A percentile compares a stretch with the other conserved stretches of the same genome.
Evolutionary conservation across 1,284 basidiomycete genomes (phyloP).

Genomic region (Lignosus rhinocerotis): DNA sequence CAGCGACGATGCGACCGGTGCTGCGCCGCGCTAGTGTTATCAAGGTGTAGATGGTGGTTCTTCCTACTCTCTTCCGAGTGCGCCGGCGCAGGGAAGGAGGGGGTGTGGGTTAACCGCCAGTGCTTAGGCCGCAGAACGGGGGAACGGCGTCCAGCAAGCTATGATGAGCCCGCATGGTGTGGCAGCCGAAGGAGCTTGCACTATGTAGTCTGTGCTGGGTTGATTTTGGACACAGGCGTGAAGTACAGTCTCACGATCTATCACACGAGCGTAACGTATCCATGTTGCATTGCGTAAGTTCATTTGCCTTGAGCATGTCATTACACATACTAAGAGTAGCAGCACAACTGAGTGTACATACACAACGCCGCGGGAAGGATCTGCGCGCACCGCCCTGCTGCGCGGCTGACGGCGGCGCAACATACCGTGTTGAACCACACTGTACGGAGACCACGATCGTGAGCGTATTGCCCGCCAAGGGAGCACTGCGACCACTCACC

Average conservation of each 20-base stretch:
- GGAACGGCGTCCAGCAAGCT: not conserved
- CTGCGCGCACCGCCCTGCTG: not conserved
- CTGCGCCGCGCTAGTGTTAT: conserved; percentile 1
- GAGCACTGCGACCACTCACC: too few species aligned
- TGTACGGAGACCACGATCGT: not conserved
- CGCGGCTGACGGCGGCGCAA: not conserved
- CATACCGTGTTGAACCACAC: not conserved
- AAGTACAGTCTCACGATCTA: conserved; percentile 1
- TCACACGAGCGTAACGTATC: not conserved
- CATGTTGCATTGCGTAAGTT: not conserved
- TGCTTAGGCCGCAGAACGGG: not conserved
- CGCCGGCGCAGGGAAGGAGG: conserved; percentile 1
- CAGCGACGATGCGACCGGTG: not conserved
- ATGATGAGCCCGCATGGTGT: not conserved
- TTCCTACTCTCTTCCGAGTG: conserved; percentile 1
- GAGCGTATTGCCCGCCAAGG: not conserved
- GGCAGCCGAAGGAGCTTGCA: not conserved
- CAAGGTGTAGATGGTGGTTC: not conserved
- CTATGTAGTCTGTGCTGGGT: not conserved
- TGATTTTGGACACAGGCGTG: not conserved
- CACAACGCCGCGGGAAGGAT: not conserved
- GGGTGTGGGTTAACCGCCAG: not conserved
- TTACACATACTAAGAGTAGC: not conserved
- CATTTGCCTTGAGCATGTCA: not conserved
- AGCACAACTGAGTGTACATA: not conserved